These are phyloP conservation scores for Magnolia kwangsiensis DNA, from an alignment of 164 flowering plant species.

Conservation along the genomic window DNA sequence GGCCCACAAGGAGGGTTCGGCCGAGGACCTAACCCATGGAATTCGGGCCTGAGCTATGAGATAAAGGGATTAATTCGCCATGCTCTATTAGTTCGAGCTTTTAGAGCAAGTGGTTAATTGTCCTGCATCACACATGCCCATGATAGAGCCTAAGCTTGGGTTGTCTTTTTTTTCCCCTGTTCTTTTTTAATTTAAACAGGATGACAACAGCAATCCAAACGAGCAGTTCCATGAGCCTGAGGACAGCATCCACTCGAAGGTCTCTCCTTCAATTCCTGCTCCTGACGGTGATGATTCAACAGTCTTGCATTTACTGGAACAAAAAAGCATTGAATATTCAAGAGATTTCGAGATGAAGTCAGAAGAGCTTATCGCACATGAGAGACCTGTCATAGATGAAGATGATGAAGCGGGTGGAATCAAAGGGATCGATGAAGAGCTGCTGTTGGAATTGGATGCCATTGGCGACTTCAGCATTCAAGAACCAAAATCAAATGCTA, in stretches of 20 bases:
- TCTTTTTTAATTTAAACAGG: neutral
- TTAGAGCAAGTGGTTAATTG: too few species aligned
- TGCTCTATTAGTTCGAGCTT: too few species aligned
- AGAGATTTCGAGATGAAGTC: neutral
- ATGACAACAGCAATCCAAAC: neutral
- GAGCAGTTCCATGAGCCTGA: neutral
- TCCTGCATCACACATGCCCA: neutral
- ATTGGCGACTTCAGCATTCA: conserved; percentile 69
- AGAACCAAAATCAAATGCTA: conserved; percentile 13
- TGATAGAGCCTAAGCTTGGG: neutral
- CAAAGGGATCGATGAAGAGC: conserved; percentile 57
- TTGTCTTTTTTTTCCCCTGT: neutral
- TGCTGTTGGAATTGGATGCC: conserved; percentile 56
- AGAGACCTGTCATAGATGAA: conserved; percentile 15
- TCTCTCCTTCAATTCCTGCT: neutral
- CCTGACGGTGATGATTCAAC: neutral
- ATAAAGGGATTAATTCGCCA: too few species aligned
- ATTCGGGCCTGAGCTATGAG: too few species aligned
- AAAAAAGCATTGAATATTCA: neutral
- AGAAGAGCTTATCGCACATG: conserved; percentile 8
- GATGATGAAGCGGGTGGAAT: conserved; percentile 29
- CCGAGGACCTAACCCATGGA: too few species aligned
- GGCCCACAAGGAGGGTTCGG: too few species aligned
- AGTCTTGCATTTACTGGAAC: neutral
- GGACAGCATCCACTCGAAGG: neutral